These are phyloP conservation scores for Alnus glutinosa DNA, from an alignment of 306 rosid genomes.

Conservation along the genomic window DNA sequence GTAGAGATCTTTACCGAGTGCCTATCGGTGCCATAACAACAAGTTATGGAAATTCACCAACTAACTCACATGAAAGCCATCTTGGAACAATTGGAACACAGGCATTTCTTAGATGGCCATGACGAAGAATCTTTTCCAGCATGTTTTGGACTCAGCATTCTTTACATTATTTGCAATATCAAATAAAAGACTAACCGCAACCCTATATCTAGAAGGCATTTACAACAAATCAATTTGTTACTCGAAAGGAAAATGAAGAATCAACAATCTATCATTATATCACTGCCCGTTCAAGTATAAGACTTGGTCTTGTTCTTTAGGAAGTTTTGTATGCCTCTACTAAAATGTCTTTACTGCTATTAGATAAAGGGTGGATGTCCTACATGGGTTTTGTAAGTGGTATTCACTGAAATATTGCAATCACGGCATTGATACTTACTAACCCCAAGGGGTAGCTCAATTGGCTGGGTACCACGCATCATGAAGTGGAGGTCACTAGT, in stretches of 20 bases:
- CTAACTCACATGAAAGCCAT: not conserved
- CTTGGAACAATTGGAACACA: not conserved
- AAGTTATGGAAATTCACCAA: not conserved
- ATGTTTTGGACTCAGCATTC: not conserved
- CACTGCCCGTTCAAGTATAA: not conserved
- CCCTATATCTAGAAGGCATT: no score
- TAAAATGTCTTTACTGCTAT: not conserved
- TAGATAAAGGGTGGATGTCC: not conserved
- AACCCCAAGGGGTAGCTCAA: no score
- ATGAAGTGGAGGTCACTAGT: no score
- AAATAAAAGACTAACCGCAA: not conserved
- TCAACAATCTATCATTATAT: not conserved
- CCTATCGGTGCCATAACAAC: not conserved
- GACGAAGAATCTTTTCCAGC: not conserved
- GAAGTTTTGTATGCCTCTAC: not conserved
- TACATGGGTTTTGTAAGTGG: not conserved
- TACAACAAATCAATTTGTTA: not conserved
- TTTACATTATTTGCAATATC: not conserved
- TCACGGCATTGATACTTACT: not conserved
- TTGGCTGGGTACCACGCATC: no score
- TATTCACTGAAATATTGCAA: not conserved
- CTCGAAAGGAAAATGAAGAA: not conserved
- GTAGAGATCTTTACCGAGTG: not conserved
- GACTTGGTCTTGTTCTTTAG: not conserved
- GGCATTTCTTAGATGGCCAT: not conserved